phyloP scores from a whole-genome alignment of 768 basidiomycete genomes.

The Lepiota venenata region DNA sequence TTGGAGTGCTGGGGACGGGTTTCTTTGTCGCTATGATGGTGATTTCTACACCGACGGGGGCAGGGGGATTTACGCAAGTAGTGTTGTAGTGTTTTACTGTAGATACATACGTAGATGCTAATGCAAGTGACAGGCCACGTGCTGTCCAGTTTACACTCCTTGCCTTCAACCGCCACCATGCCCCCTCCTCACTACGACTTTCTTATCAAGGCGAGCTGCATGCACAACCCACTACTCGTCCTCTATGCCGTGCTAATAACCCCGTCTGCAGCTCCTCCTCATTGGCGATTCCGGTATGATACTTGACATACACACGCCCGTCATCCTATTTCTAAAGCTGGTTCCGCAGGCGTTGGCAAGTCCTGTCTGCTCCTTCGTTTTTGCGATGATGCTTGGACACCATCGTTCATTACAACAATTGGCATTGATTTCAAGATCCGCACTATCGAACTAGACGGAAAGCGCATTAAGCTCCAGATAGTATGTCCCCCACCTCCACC shows the following conservation, averaged over 20 bases:
- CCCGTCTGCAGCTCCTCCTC: constrained; percentile 69
- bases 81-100: not conserved
- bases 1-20: not conserved
- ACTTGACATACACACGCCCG: not conserved
- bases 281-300: constrained; percentile 90
- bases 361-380: constrained; percentile 94
- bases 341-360: constrained; percentile 81
- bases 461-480: constrained; percentile 98
- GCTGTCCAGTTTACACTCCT: constrained; percentile 3
- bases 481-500: constrained; percentile 52
- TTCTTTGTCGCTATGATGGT: constrained; percentile 2
- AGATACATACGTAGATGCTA: not conserved
- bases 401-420: constrained; percentile 98
- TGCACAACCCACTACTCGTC: not conserved
- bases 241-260: constrained; percentile 8
- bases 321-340: constrained; percentile 6
- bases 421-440: constrained; percentile 99
- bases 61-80: not conserved
- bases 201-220: constrained; percentile 75
- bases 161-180: constrained; percentile 39
- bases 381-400: constrained; percentile 99
- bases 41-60: not conserved
- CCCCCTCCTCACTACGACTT: constrained; percentile 97
- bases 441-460: constrained; percentile 97
- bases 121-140: constrained; percentile 7